Evolutionary conservation across 1,284 basidiomycete species (phyloP), one percentile per base, ranked within the genome.

Genomic region (Moesziomyces sp.): DNA sequence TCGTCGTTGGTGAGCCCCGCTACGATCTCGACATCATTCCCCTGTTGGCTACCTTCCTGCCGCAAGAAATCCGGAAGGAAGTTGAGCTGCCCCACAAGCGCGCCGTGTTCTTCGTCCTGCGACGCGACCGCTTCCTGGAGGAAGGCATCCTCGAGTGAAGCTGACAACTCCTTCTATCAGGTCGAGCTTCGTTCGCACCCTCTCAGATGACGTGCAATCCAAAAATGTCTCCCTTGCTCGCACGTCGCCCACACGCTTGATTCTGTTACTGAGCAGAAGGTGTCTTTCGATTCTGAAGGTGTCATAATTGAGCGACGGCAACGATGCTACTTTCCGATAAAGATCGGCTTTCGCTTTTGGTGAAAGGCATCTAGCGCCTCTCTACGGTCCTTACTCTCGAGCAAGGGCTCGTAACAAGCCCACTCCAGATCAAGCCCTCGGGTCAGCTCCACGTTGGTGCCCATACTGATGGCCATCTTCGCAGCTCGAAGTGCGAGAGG

Each of bases 401-500:
- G 59, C 21, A 66, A 23, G 14, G 63, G 57, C 21, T 66, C 46
- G 46, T 66, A 66, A 43, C 63, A 66, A 1, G 49, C 46, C 49
- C 52, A 55, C 24, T 66, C 63, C 1, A 58, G 35, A 19, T 57
- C 56, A 16, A 66, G 53, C 10, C 63, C 57, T 18, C 59, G 56
- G 10, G 56, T 19, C 7, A 66, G 59, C 49, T 66, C 63, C 24
- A 66, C 46, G 21, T 66, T 52, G 11, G 50, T 1, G 42, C 63
- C 63, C 53, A 48, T 40, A 23, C 57, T 59, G 60, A 97, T 91
- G 3, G 93, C 92, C 74, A 90, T 88, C 82, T 97, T 97, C 8
- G 94, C 94, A 1, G 93, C 93, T 24, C 90, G 88, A 18, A 97
- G 87, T 0, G 94, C 93, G 26, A 97, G 85, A 13, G 94, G 94